A percentile compares a stretch with the other conserved stretches of the same genome.
Conservation (phyloP, 768 basidiomycete species). For the Amanita subjunquillea region DNA sequence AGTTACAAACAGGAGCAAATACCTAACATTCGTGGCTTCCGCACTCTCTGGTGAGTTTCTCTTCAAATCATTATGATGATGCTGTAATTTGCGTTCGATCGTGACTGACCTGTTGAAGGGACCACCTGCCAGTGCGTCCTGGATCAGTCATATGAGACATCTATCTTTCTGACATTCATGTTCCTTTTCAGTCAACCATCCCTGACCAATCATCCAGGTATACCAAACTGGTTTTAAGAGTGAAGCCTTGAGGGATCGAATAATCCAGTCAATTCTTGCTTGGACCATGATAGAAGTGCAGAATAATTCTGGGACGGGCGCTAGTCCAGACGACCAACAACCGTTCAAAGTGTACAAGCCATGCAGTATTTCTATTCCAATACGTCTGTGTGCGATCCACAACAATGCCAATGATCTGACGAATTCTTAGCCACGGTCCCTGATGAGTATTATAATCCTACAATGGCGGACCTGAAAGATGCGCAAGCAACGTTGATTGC, state of each 20-base stretch:
- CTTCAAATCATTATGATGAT: slow-evolving; percentile 33
- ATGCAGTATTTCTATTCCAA: slow-evolving; percentile 17
- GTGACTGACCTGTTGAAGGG: slow-evolving; percentile 52
- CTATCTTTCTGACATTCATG: slow-evolving; percentile 32
- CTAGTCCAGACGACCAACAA: slow-evolving; percentile 1
- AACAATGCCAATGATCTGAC: background rate
- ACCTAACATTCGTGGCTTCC: background rate
- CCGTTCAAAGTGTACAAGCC: slow-evolving; percentile 43
- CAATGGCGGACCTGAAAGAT: slow-evolving; percentile 55
- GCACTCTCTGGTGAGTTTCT: background rate
- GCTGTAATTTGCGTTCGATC: slow-evolving; percentile 89
- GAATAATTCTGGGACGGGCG: background rate
- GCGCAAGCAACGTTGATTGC: slow-evolving; percentile 56
- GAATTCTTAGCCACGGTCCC: slow-evolving; percentile 37
- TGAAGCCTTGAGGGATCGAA: background rate
- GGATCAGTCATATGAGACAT: slow-evolving; percentile 68
- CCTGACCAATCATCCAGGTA: background rate
- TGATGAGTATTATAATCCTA: slow-evolving; percentile 69
- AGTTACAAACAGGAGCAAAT: slow-evolving; percentile 7
- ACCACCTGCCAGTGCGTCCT: slow-evolving; percentile 66
- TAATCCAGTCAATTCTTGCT: background rate
- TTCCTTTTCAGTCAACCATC: background rate
- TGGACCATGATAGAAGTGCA: background rate
- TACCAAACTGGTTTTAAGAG: background rate
- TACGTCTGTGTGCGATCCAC: slow-evolving; percentile 21